Percentiles rank a stretch among this genome's conserved stretches.
These are phyloP conservation scores for Elsinoe ampelina DNA, from an alignment of 2,329 filamentous ascomycete species.

Conservation along the genomic window DNA sequence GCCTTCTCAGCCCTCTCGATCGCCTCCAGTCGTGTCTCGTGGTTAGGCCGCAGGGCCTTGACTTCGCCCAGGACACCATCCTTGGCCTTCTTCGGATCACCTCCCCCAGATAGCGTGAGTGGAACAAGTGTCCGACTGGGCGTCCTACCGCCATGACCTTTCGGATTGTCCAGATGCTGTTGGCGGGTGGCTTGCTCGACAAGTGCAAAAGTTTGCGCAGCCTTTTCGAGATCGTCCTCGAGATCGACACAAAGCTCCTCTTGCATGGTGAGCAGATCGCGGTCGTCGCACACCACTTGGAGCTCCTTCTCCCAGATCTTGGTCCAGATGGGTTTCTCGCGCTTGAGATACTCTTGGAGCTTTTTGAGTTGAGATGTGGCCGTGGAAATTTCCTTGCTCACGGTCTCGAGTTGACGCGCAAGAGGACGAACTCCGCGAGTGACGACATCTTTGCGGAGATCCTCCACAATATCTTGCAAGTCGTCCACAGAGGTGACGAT, in stretches of 20 bases:
- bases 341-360: conserved; percentile 83
- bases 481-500: conserved; percentile 91
- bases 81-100: conserved; percentile 74
- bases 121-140: conserved; percentile 14
- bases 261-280: conserved; percentile 89
- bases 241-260: conserved; percentile 90
- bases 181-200: conserved; percentile 98
- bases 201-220: conserved; percentile 81
- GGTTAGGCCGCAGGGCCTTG: conserved; percentile 84
- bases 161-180: conserved; percentile 65
- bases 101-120: conserved; percentile 31
- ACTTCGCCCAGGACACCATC: conserved; percentile 90
- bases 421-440: conserved; percentile 82
- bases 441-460: conserved; percentile 94
- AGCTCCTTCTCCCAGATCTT: conserved; percentile 99
- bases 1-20: conserved; percentile 95
- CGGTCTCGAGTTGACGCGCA: conserved; percentile 78
- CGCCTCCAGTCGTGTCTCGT: conserved; percentile 84
- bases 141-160: conserved; percentile 14
- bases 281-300: conserved; percentile 89
- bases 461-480: conserved; percentile 92
- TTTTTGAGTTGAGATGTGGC: conserved; percentile 83
- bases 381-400: conserved; percentile 76
- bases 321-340: conserved; percentile 93
- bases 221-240: conserved; percentile 90